A percentile compares a stretch with the other conserved stretches of the same genome.
These are phyloP conservation scores for Triglochin maritima DNA, from an alignment of 106 monocot genomes.

Conservation along the genomic window DNA sequence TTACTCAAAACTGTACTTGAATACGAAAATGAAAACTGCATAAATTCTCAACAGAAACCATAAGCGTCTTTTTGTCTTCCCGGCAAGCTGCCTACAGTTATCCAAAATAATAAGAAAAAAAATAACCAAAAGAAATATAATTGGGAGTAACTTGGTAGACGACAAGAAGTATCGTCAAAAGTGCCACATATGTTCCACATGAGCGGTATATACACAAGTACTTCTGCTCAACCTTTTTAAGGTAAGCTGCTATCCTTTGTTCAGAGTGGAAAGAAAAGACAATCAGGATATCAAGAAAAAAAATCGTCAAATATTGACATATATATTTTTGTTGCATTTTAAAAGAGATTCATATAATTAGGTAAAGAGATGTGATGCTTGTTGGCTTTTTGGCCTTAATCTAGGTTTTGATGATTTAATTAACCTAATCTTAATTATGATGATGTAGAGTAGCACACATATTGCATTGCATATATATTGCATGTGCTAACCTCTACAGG, in stretches of 20 bases:
- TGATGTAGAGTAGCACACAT: no score
- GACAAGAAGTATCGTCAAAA: constrained; percentile 77
- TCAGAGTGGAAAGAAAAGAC: constrained; percentile 36
- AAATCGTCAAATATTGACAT: not conserved
- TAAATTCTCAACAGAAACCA: constrained; percentile 93
- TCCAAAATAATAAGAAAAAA: constrained; percentile 95
- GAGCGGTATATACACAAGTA: constrained; percentile 80
- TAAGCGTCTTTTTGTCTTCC: constrained; percentile 63
- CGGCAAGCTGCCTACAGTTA: constrained; percentile 86
- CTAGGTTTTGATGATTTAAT: no score
- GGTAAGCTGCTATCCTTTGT: constrained; percentile 55
- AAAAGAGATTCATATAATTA: not conserved
- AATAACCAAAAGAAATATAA: constrained; percentile 90
- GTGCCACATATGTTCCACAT: constrained; percentile 84
- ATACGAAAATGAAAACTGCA: constrained; percentile 55
- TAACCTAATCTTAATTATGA: no score
- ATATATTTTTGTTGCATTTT: no score
- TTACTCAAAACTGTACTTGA: constrained; percentile 69
- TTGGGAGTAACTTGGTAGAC: constrained; percentile 85
- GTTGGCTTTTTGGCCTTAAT: no score
- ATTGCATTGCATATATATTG: no score
- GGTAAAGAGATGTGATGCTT: not conserved
- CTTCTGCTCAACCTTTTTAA: constrained; percentile 62
- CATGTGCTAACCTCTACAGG: no score
- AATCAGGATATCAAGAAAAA: not conserved